Base-by-base conservation (phyloP, 768 basidiomycete species). In the Lactarius indigo region DNA sequence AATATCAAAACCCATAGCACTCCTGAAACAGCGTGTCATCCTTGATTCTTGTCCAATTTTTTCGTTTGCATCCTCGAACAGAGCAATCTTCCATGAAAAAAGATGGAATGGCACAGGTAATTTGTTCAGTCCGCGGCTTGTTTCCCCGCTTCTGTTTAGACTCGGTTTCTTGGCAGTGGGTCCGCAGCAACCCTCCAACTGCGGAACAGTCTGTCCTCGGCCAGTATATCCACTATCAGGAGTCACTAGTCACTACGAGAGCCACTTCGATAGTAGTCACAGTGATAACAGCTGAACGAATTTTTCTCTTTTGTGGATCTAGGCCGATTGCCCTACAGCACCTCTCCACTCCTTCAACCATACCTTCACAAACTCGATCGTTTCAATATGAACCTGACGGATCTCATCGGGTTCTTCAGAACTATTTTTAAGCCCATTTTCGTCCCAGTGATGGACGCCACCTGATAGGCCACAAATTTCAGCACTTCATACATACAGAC, bases 21-120 rank as follows among this genome's bases (percentile, higher is more conserved):
- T 91, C n/a, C 89, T 88, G 89, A 89, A 85, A 90, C 90, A 92
- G 91, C 91, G 92, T 96, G 94, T 96, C 94, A 96, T 96, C 94
- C 94, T 96, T 95, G n/a, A n/a, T n/a, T n/a, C n/a, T n/a, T n/a
- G n/a, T n/a, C n/a, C n/a, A n/a, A 94, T 91, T 92, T 94, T 94
- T 91, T 90, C 89, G 87, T 92, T 89, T 91, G 91, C 87, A 89
- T 89, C 91, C 87, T 88, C 87, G 87, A 89, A 90, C 87, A 87
- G 88, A 68, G 68, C 66, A 59, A 57, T 68, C 41, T 18, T 18
- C 0, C 3, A 20, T 62, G 26, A 12, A 42, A 31, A 31, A 13
- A 18, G 13, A 12, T 37, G 30, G n/a, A 17, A 9, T 41, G 2
- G 13, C 35, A 33, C 15, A 17, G 3, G 20, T 33, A 6, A 5